Base-by-base conservation (phyloP, 257 asterid genomes). In the Penstemon eatonii region DNA sequence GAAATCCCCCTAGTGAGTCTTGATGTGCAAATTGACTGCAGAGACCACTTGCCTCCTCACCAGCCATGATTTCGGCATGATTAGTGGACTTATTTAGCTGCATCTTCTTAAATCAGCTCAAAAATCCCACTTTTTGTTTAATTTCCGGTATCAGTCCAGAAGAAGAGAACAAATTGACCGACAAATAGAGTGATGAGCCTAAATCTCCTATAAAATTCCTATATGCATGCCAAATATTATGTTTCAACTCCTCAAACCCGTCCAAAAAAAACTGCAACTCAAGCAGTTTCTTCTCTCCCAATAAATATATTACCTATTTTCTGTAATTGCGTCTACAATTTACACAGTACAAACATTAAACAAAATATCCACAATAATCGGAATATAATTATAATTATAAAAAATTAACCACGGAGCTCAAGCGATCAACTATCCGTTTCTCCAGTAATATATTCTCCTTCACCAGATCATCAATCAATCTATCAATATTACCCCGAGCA, bases 21-120 rank as follows among this genome's bases (percentile, higher is more conserved):
- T 74, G 83, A 76, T 71, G 83, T 65, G 73, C 50, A 78, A 73
- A 60, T 64, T 66, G 86, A 79, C 78, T 73, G 59, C 73, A 38
- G 33, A 79, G 64, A 59, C 77, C 76, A 56, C 80, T 77, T 41
- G 65, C 73, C 73, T 78, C 86, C 73, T 78, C 84, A 6, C 77
- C 74, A 47, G 61, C 51, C 78, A 74, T 56, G 69, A 74, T 65
- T 73, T 77, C 84, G 47, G 80, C 76, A 65, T 62, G 63, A 79
- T 66, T 60, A 71, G 74, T 66, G 46, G 79, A 72, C 73, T 70
- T 76, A 74, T 73, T 74, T 39, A 71, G 78, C 75, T 82, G 74
- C 84, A 76, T 68, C 70, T 73, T 60, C 76, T 68, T 66, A 58
- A 66, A 71, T 70, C 13, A 63, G n/a, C 74, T 45, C 69, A 45